Percentiles rank a stretch among this genome's conserved stretches.
Evolutionary conservation across 495 filamentous ascomycete genomes (phyloP).

Genomic region (Delitschia confertaspora): DNA sequence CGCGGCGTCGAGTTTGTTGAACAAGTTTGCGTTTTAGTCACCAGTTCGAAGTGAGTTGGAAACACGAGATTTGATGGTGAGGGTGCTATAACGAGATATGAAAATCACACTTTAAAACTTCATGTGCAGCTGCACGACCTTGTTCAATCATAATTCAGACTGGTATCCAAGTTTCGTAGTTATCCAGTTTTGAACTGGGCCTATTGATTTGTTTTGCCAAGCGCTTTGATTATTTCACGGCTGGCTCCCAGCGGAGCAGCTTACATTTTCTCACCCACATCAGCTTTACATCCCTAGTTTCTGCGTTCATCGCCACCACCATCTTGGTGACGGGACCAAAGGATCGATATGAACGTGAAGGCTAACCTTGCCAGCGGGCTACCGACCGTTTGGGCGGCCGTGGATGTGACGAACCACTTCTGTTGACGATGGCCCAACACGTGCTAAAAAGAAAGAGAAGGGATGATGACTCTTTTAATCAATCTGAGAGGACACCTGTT

Average conservation of each 20-base stretch:
- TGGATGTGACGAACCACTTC: conserved; percentile 10
- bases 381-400: conserved; percentile 16
- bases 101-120: background rate
- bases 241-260: background rate
- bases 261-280: background rate
- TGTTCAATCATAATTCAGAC: too few species aligned
- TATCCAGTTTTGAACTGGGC: conserved; percentile 6
- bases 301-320: too few species aligned
- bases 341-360: conserved; percentile 1
- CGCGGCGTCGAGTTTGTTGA: background rate
- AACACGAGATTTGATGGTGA: conserved; percentile 5
- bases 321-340: conserved; percentile 14
- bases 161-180: too few species aligned
- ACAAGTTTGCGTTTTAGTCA: background rate
- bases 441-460: conserved; percentile 18
- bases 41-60: too few species aligned
- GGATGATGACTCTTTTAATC: conserved; percentile 13
- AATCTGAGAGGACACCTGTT: conserved; percentile 16
- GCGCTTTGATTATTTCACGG: background rate
- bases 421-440: conserved; percentile 13
- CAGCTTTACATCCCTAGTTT: background rate
- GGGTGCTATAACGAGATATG: background rate
- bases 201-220: conserved; percentile 9
- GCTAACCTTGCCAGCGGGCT: conserved; percentile 14
- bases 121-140: too few species aligned